phyloP scores from a whole-genome alignment of 805 yeast genomes.

The Wickerhamomyces queroliae region DNA sequence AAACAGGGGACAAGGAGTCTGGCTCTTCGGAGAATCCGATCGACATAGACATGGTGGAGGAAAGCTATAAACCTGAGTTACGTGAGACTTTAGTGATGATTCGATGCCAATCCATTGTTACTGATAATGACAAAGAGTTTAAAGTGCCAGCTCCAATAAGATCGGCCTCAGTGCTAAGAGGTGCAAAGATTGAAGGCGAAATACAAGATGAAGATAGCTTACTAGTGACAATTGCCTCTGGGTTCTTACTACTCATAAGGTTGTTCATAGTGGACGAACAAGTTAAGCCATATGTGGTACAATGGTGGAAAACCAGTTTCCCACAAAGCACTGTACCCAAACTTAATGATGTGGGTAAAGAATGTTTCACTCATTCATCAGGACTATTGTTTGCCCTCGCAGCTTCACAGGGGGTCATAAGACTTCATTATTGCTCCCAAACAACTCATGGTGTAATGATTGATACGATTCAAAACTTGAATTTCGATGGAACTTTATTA shows the following conservation, averaged over 20 bases:
- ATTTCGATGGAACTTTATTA: slow-evolving; percentile 34
- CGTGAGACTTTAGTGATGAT: slow-evolving; percentile 10
- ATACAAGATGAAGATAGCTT: slow-evolving; percentile 29
- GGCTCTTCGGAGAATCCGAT: not conserved
- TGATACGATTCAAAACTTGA: slow-evolving; percentile 32
- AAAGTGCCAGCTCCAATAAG: slow-evolving; percentile 12
- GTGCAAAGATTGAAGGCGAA: slow-evolving; percentile 7
- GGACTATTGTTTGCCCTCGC: slow-evolving; percentile 35
- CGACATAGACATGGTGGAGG: slow-evolving; percentile 2
- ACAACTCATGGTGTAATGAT: slow-evolving; percentile 34
- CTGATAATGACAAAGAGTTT: slow-evolving; percentile 8
- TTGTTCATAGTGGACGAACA: slow-evolving; percentile 21
- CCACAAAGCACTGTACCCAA: slow-evolving; percentile 11
- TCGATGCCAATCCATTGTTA: slow-evolving; percentile 9
- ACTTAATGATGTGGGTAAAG: slow-evolving; percentile 18
- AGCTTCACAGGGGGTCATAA: slow-evolving; percentile 29
- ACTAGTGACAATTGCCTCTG: slow-evolving; percentile 31
- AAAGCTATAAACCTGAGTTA: slow-evolving; percentile 9
- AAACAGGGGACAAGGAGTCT: not conserved
- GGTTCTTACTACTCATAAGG: slow-evolving; percentile 33
- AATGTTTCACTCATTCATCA: slow-evolving; percentile 29
- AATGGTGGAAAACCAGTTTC: slow-evolving; percentile 38
- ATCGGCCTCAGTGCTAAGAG: slow-evolving; percentile 12
- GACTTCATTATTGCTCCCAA: slow-evolving; percentile 32
- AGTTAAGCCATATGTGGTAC: slow-evolving; percentile 36